These are phyloP conservation scores for Andrographis paniculata DNA, from an alignment of 305 asterid species.

Conservation along the genomic window DNA sequence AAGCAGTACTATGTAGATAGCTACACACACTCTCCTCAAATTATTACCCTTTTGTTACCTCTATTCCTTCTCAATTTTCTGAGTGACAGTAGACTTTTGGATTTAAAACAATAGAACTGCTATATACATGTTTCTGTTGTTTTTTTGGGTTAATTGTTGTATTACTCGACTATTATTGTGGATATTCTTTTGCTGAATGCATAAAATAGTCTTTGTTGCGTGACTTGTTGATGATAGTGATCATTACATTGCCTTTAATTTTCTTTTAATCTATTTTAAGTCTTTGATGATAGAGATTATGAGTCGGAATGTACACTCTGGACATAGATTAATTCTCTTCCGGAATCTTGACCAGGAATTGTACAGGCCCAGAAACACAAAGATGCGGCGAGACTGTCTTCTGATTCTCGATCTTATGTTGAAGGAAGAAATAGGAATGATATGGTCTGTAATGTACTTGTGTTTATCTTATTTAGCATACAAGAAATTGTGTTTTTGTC, in stretches of 20 bases:
- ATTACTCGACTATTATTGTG: constrained; percentile 2
- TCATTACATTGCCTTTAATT: background rate
- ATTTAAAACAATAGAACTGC: background rate
- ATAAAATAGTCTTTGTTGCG: background rate
- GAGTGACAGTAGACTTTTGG: background rate
- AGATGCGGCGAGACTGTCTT: constrained; percentile 32
- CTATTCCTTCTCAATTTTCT: constrained; percentile 9
- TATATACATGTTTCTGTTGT: background rate
- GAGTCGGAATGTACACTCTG: constrained; percentile 2
- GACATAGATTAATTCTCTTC: constrained; percentile 13
- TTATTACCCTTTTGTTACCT: constrained; percentile 9
- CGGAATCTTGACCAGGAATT: constrained; percentile 42
- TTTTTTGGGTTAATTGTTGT: background rate
- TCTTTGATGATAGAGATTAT: constrained; percentile 14
- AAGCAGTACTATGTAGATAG: constrained; percentile 15
- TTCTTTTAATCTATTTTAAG: background rate
- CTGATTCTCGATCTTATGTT: constrained; percentile 38
- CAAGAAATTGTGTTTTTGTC: constrained; percentile 5
- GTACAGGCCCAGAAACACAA: constrained; percentile 34
- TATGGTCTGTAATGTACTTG: constrained; percentile 33
- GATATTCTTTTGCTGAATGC: constrained; percentile 3
- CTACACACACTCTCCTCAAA: constrained; percentile 11
- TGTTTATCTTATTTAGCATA: constrained; percentile 8
- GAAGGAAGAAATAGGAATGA: constrained; percentile 43
- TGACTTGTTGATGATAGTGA: constrained; percentile 3